Conservation (phyloP, 345 rosid genomes). For the Eucalyptus viminalis region DNA sequence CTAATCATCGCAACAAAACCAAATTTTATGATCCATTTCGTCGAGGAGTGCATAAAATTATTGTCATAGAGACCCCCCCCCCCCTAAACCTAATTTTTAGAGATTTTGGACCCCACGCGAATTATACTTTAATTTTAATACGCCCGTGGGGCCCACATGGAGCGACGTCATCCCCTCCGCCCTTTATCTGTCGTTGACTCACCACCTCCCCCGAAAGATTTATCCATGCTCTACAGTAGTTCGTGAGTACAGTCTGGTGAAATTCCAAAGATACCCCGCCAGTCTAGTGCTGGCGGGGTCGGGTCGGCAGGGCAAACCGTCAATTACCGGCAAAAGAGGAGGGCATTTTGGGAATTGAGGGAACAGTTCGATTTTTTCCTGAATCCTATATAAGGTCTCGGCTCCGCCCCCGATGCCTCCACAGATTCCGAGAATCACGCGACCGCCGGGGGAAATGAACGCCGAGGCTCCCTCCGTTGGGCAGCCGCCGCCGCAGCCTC, state of each 20-base stretch:
- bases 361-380: background rate
- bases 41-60: background rate
- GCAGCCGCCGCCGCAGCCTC: background rate
- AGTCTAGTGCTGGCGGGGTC: background rate
- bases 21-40: background rate
- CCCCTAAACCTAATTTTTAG: background rate
- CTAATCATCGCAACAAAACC: background rate
- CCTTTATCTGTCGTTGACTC: background rate
- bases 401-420: background rate
- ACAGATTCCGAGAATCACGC: background rate
- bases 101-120: background rate
- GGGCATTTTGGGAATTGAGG: background rate
- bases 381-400: background rate
- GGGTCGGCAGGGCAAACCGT: background rate
- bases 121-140: background rate
- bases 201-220: background rate
- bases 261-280: background rate
- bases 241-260: background rate
- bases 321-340: background rate
- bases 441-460: background rate
- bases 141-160: background rate
- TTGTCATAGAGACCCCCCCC: background rate
- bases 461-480: background rate
- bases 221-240: background rate
- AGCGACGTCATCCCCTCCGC: background rate